Conservation (phyloP, 257 asterid genomes). For the Jasminum sambac region DNA sequence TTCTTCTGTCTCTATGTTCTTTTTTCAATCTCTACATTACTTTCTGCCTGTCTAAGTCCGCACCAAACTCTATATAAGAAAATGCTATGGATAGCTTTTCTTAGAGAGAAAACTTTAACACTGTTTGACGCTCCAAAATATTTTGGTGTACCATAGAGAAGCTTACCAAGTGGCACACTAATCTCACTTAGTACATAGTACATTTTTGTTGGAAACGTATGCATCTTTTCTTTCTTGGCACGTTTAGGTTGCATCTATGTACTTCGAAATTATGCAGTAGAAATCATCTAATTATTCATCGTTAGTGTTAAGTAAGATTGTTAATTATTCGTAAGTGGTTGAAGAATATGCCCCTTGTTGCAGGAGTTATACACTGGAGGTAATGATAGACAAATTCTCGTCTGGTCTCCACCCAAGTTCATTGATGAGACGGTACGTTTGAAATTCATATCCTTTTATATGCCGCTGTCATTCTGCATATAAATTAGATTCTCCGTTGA, state of each 20-base stretch:
- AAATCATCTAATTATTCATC: no score
- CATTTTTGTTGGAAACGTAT: neutral
- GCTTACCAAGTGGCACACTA: neutral
- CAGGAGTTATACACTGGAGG: slow-evolving; percentile 87
- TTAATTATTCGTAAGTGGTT: neutral
- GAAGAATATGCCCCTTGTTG: slow-evolving; percentile 11
- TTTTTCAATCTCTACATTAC: neutral
- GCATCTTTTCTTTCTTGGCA: no score
- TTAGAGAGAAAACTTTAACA: neutral
- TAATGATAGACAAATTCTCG: slow-evolving; percentile 83
- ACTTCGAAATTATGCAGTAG: no score
- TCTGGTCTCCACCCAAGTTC: slow-evolving; percentile 74
- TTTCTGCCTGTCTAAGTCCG: neutral
- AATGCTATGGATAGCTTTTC: neutral
- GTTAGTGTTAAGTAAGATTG: no score
- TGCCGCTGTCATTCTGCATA: neutral
- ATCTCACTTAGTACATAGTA: neutral
- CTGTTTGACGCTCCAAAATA: neutral
- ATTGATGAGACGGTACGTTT: slow-evolving; percentile 56
- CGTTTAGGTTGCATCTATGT: no score
- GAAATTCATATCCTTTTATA: neutral
- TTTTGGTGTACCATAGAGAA: neutral
- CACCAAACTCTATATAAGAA: neutral
- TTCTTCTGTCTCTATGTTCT: neutral
- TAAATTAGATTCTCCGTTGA: neutral